These are phyloP conservation scores for Bipolaris cookei DNA, from an alignment of 2,329 filamentous ascomycete genomes.

Conservation along the genomic window DNA sequence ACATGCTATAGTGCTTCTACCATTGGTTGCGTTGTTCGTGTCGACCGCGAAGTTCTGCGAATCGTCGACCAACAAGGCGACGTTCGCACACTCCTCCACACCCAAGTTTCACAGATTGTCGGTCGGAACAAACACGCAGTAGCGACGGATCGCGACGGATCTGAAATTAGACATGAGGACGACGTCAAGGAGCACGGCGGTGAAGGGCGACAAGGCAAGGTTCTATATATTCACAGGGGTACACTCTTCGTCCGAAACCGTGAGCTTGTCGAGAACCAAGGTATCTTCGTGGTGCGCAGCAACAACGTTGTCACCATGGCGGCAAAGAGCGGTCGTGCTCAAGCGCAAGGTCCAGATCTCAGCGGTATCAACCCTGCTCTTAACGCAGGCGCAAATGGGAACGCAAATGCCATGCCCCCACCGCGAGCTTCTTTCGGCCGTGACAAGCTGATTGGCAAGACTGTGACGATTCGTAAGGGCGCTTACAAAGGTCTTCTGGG, in stretches of 20 bases:
- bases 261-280: conserved; percentile 81
- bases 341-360: conserved; percentile 75
- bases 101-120: conserved; percentile 89
- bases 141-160: conserved; percentile 89
- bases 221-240: conserved; percentile 92
- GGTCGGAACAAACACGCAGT: conserved; percentile 83
- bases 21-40: conserved; percentile 91
- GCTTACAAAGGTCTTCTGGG: conserved; percentile 91
- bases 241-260: conserved; percentile 90
- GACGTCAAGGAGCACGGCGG: conserved; percentile 90
- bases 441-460: conserved; percentile 87
- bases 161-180: conserved; percentile 90
- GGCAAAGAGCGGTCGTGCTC: conserved; percentile 88
- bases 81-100: conserved; percentile 80
- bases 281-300: conserved; percentile 86
- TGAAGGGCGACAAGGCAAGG: conserved; percentile 83
- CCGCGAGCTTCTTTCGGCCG: conserved; percentile 72
- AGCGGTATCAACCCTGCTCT: conserved; percentile 87
- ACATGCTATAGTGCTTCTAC: conserved; percentile 68
- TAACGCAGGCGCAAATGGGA: conserved; percentile 63
- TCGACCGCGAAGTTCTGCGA: conserved; percentile 89
- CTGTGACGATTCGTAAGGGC: conserved; percentile 84
- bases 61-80: conserved; percentile 91
- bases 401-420: conserved; percentile 65
- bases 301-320: conserved; percentile 87